A percentile compares a stretch with the other conserved stretches of the same genome.
phyloP scores from a whole-genome alignment of 352 stramenopile genomes.

The Globisporangium abappressorium region DNA sequence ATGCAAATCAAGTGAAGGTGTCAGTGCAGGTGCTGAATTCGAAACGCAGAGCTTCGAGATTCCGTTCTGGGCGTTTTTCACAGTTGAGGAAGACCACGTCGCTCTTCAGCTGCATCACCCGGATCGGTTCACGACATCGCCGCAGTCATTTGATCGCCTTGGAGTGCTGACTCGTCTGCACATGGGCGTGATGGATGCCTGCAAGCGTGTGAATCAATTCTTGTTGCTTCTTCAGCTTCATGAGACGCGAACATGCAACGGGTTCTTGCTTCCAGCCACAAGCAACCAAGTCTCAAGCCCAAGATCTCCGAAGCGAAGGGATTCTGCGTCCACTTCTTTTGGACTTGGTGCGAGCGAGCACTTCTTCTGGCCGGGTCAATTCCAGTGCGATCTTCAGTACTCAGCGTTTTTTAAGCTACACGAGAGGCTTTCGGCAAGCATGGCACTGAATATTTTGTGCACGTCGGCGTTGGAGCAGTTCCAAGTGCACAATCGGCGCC shows the following conservation, averaged over 20 bases:
- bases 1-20: background rate
- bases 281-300: conserved; percentile 35
- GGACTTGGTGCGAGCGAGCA: conserved; percentile 24
- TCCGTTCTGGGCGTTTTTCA: conserved; percentile 81
- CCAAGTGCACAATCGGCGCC: conserved; percentile 85
- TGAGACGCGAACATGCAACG: conserved; percentile 76
- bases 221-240: conserved; percentile 81
- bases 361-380: conserved; percentile 88
- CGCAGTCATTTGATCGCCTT: conserved; percentile 46
- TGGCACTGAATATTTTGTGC: conserved; percentile 80
- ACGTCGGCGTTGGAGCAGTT: conserved; percentile 87
- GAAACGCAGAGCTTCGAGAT: conserved; percentile 36
- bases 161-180: conserved; percentile 70
- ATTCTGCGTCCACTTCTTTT: conserved; percentile 25
- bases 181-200: conserved; percentile 59
- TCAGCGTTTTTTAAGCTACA: conserved; percentile 77
- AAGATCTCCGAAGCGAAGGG: conserved; percentile 34
- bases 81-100: conserved; percentile 47
- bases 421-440: conserved; percentile 69
- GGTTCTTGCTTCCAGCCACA: conserved; percentile 55
- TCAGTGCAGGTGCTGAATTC: background rate
- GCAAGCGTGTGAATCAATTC: conserved; percentile 84
- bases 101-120: conserved; percentile 65
- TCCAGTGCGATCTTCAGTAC: conserved; percentile 82
- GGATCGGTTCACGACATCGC: conserved; percentile 21